Evolutionary conservation across 768 basidiomycete species (phyloP).

Genomic region (Phlebiopsis flavidoalba): DNA sequence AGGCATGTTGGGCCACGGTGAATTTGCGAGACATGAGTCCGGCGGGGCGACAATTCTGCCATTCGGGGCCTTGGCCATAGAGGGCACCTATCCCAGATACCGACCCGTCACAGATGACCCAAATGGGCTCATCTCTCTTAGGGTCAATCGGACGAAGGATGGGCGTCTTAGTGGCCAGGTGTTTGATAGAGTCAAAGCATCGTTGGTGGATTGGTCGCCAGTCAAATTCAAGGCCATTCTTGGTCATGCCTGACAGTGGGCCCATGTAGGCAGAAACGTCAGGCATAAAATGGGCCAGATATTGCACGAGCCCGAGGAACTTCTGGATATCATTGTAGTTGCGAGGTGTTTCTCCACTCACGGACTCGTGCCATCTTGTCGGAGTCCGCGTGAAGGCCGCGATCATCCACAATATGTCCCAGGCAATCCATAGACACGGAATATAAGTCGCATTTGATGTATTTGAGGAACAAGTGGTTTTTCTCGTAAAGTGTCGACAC

Average conservation of each 20-base stretch:
- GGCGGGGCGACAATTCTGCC: slow-evolving; percentile 20
- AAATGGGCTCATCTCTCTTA: slow-evolving; percentile 12
- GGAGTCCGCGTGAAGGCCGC: slow-evolving; percentile 31
- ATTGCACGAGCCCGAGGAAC: slow-evolving; percentile 38
- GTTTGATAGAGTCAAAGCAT: slow-evolving; percentile 17
- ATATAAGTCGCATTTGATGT: slow-evolving; percentile 30
- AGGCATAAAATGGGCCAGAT: slow-evolving; percentile 32
- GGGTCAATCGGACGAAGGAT: slow-evolving; percentile 17
- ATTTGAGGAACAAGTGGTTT: slow-evolving; percentile 28
- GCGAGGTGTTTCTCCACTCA: slow-evolving; percentile 30
- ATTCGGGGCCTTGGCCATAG: slow-evolving; percentile 24
- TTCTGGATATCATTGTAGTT: slow-evolving; percentile 31
- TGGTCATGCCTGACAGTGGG: slow-evolving; percentile 20
- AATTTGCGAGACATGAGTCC: slow-evolving; percentile 27
- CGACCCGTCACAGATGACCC: slow-evolving; percentile 19
- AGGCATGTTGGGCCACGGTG: slow-evolving; percentile 19
- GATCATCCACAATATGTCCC: slow-evolving; percentile 37
- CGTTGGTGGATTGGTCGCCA: slow-evolving; percentile 19
- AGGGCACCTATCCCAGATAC: slow-evolving; percentile 14
- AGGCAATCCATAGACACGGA: slow-evolving; percentile 29
- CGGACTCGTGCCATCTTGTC: slow-evolving; percentile 32
- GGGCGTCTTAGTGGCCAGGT: slow-evolving; percentile 3
- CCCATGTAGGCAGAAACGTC: slow-evolving; percentile 22
- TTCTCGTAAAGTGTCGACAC: slow-evolving; percentile 22
- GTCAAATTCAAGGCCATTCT: not conserved